Conservation (phyloP, 2,329 filamentous ascomycete species). For the Aspergillus nomiae region DNA sequence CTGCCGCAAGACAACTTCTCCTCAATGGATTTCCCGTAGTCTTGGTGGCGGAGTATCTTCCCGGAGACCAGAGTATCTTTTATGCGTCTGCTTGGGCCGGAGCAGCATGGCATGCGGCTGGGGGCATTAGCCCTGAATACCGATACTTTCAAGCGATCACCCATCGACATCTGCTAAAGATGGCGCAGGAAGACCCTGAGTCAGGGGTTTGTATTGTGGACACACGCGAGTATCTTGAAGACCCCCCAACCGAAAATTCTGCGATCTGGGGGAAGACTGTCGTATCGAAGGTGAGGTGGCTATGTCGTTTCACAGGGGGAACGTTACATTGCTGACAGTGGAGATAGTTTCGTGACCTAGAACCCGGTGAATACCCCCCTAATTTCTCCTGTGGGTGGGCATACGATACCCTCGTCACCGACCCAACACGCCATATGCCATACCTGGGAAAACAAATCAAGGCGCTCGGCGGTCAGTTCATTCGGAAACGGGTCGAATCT, state of each 20-base stretch:
- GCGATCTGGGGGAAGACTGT: slow-evolving; percentile 39
- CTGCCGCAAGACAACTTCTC: slow-evolving; percentile 38
- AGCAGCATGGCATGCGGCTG: slow-evolving; percentile 43
- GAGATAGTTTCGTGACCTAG: slow-evolving; percentile 36
- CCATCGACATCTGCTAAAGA: slow-evolving; percentile 37
- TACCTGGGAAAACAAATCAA: slow-evolving; percentile 33
- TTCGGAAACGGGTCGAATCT: slow-evolving; percentile 36
- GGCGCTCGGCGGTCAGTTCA: slow-evolving; percentile 35
- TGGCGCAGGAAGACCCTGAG: slow-evolving; percentile 36
- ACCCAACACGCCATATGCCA: slow-evolving; percentile 42
- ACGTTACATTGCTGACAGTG: slow-evolving; percentile 1
- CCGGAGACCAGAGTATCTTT: slow-evolving; percentile 38
- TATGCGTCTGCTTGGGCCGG: slow-evolving; percentile 45
- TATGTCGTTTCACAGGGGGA: no score
- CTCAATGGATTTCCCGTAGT: slow-evolving; percentile 37
- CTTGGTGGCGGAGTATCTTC: slow-evolving; percentile 40
- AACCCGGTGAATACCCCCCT: slow-evolving; percentile 33
- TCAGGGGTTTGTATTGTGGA: slow-evolving; percentile 40
- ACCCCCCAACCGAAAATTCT: slow-evolving; percentile 33
- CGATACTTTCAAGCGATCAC: slow-evolving; percentile 39
- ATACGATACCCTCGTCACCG: slow-evolving; percentile 40
- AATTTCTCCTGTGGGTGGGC: slow-evolving; percentile 38
- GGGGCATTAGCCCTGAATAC: slow-evolving; percentile 37
- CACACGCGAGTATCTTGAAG: slow-evolving; percentile 38
- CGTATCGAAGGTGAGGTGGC: slow-evolving; percentile 33